These are phyloP conservation scores for Hydnum rufescens DNA, from an alignment of 768 basidiomycete species.

Conservation along the genomic window DNA sequence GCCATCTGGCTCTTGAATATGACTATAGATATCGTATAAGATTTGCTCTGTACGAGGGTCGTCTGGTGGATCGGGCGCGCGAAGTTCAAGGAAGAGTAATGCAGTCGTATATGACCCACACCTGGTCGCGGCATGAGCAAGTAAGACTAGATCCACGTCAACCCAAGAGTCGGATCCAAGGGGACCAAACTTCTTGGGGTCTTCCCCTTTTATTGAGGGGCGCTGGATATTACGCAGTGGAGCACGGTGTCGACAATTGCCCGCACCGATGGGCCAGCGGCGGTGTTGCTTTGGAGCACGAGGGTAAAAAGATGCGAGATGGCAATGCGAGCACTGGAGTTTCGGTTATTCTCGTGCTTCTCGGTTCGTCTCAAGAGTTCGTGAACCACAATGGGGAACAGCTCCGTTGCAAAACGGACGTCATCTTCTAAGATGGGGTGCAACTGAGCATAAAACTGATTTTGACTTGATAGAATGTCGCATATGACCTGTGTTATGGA, in stretches of 20 bases:
- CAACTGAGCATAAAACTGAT: slow-evolving; percentile 52
- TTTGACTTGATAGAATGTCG: slow-evolving; percentile 32
- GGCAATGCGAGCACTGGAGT: slow-evolving; percentile 8
- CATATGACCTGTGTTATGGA: slow-evolving; percentile 35
- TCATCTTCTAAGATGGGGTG: slow-evolving; percentile 35
- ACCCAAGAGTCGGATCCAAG: slow-evolving; percentile 64
- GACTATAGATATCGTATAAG: slow-evolving; percentile 80
- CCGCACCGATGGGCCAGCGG: slow-evolving; percentile 13
- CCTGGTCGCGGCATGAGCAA: slow-evolving; percentile 50
- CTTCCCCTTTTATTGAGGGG: background rate
- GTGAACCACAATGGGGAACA: slow-evolving; percentile 62
- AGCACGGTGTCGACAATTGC: too few species aligned
- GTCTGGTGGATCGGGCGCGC: slow-evolving; percentile 26
- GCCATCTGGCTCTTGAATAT: slow-evolving; percentile 94
- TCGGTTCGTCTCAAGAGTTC: slow-evolving; percentile 25
- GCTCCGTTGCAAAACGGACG: slow-evolving; percentile 36
- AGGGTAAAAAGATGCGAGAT: slow-evolving; percentile 36
- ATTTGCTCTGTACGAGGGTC: slow-evolving; percentile 26
- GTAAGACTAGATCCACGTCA: slow-evolving; percentile 44
- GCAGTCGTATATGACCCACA: slow-evolving; percentile 82
- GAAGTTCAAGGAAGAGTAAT: slow-evolving; percentile 73
- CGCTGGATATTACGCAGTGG: too few species aligned
- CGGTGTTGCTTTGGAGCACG: slow-evolving; percentile 1
- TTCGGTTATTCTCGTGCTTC: background rate
- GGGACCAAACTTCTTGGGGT: background rate